Evolutionary conservation across 2,329 filamentous ascomycete species (phyloP), one percentile per base, ranked within the genome.

Genomic region (Cladobotryum protrusum): DNA sequence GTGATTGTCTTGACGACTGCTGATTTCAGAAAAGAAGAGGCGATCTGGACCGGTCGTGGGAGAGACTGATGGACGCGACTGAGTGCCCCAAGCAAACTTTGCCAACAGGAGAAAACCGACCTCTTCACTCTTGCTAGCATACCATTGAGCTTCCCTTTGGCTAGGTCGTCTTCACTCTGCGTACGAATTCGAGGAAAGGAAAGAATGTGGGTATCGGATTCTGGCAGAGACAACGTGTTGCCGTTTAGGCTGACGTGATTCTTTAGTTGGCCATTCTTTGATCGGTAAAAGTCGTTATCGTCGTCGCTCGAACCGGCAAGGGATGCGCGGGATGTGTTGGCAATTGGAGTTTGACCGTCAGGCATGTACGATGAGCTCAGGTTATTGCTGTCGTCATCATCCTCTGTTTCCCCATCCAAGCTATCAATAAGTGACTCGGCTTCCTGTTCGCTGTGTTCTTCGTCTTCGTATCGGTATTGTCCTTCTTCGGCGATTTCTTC

Each of bases 171-270:
- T 24, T 75, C 73, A 19, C 72, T 67, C 47, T 61, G 57, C 49
- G 67, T 72, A 37, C 69, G 71, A 57, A 82, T 77, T 42, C 72
- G 74, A 32, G 82, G 79, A 63, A 88, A 87, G 1, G 77, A 80
- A 48, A 82, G 74, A 14, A 86, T 83, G 54, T 82, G 72, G 41
- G 78, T 75, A 3, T 62, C 62, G 48, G 61, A 60, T 39, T 17
- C 63, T 58, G 48, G 63, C 58, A 49, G 52, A 59, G 54, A 12
- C 17, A 54, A 69, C n/a, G 64, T 59, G 20, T 63, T 55, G 11
- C 54, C 54, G 20, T 53, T 54, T 7, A 61, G 57, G 49, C 59
- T 61, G 17, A 57, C 58, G 5, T 61, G 54, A 35, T 56, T 57
- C 24, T 58, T 60, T 5, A 54, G 34, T 35, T 53, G 49, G 42